phyloP scores from a whole-genome alignment of 2,329 filamentous ascomycete genomes.

The Aspergillus sp. region DNA sequence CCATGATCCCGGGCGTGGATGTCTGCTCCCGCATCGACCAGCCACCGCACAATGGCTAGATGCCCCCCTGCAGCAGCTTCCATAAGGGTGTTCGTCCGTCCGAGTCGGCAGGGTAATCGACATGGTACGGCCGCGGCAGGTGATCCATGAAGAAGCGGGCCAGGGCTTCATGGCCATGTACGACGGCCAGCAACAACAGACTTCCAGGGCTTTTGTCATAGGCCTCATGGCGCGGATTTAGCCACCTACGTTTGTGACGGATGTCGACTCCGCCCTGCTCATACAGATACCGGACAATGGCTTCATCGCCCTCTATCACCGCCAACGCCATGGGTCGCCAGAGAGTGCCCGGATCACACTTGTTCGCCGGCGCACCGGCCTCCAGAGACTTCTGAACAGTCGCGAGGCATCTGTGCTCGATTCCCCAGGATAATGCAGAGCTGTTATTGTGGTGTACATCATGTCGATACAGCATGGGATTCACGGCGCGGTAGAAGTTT shows the following conservation, averaged over 20 bases:
- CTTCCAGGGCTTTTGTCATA: not conserved
- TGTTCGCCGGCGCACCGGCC: not conserved
- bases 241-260: not conserved
- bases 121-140: not conserved
- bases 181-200: not conserved
- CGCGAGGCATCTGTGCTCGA: not conserved
- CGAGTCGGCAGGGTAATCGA: not conserved
- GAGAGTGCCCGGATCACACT: not conserved
- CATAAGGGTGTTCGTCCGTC: not conserved
- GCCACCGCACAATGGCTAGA: not conserved
- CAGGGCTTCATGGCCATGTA: not conserved
- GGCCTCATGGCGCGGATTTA: not conserved
- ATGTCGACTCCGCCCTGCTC: not conserved
- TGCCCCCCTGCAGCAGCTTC: not conserved
- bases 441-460: not conserved
- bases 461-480: not conserved
- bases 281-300: not conserved
- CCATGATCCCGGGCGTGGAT: not conserved
- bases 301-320: not conserved
- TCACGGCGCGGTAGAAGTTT: not conserved
- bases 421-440: not conserved
- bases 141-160: constrained; percentile 1
- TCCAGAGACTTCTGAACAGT: not conserved
- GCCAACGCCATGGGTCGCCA: constrained; percentile 4
- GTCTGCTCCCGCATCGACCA: not conserved